Conservation (phyloP, 208 protist genomes). For the Trypanosomatidae sp. region DNA sequence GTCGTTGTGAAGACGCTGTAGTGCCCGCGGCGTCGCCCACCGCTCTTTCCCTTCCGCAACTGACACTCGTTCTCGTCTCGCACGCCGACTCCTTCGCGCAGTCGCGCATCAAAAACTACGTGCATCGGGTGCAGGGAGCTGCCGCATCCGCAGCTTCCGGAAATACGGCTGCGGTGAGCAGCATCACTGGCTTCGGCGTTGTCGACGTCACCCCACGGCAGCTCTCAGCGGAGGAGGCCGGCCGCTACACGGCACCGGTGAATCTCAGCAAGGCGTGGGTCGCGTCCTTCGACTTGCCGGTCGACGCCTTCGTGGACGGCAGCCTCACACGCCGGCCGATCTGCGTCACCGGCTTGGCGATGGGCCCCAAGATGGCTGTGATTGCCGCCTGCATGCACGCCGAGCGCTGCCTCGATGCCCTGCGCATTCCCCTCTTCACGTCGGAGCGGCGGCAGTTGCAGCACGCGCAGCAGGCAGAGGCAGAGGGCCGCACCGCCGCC, state of each 20-base stretch:
- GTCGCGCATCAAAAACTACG: conserved; percentile 50
- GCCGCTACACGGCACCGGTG: not conserved
- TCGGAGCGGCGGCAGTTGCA: conserved; percentile 26
- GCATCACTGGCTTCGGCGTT: not conserved
- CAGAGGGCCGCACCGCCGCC: conserved; percentile 54
- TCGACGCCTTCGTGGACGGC: conserved; percentile 42
- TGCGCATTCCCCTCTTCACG: conserved; percentile 71
- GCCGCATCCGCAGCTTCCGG: not conserved
- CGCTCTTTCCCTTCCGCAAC: too few species aligned
- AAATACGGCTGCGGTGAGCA: not conserved
- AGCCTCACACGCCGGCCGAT: conserved; percentile 33
- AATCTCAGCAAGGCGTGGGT: not conserved
- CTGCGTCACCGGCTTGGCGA: conserved; percentile 26
- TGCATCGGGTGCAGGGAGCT: conserved; percentile 28
- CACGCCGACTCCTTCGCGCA: too few species aligned
- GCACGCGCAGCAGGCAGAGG: conserved; percentile 45
- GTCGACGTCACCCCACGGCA: not conserved
- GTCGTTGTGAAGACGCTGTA: too few species aligned
- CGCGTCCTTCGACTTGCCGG: conserved; percentile 28
- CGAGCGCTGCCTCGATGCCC: conserved; percentile 70
- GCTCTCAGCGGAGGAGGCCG: not conserved
- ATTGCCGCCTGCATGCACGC: conserved; percentile 91
- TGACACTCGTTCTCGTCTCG: too few species aligned
- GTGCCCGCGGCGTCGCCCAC: too few species aligned
- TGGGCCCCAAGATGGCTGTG: conserved; percentile 38